Evolutionary conservation across 2,329 filamentous ascomycete genomes (phyloP).

Genomic region (Coccinonectria pachysandricola): DNA sequence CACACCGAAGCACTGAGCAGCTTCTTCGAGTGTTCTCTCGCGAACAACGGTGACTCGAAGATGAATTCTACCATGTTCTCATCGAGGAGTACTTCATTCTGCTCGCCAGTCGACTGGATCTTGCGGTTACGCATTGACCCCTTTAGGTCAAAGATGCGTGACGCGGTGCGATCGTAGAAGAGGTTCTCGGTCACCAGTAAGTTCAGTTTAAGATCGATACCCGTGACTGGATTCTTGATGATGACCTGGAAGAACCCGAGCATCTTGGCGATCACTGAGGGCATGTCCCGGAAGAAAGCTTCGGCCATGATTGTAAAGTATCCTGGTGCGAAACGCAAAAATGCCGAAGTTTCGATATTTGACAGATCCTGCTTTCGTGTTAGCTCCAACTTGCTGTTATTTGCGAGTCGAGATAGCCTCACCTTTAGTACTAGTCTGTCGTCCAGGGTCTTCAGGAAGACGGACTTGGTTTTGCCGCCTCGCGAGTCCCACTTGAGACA

Average conservation of each 20-base stretch:
- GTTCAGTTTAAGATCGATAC: constrained; percentile 89
- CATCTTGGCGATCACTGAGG: constrained; percentile 98
- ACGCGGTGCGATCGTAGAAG: constrained; percentile 88
- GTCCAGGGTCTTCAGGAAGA: constrained; percentile 94
- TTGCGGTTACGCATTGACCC: constrained; percentile 98
- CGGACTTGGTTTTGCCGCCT: constrained; percentile 93
- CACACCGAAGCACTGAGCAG: constrained; percentile 83
- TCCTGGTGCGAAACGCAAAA: constrained; percentile 87
- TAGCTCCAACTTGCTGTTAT: constrained; percentile 2
- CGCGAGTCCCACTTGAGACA: constrained; percentile 98
- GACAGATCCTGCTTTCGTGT: constrained; percentile 57
- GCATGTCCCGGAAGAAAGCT: constrained; percentile 87
- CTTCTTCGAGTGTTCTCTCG: constrained; percentile 92
- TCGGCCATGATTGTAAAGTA: constrained; percentile 98
- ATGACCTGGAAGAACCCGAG: constrained; percentile 95
- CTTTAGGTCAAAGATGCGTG: constrained; percentile 89
- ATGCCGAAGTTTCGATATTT: constrained; percentile 83
- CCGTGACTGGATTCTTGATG: constrained; percentile 88
- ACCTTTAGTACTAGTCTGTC: constrained; percentile 84
- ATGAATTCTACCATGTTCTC: constrained; percentile 99
- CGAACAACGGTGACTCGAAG: constrained; percentile 91
- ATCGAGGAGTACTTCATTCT: constrained; percentile 90
- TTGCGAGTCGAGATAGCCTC: constrained; percentile 3
- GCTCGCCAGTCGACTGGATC: constrained; percentile 88
- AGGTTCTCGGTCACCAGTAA: constrained; percentile 94